phyloP scores from a whole-genome alignment of 2,329 filamentous ascomycete species.

The Penicillium brevicompactum region DNA sequence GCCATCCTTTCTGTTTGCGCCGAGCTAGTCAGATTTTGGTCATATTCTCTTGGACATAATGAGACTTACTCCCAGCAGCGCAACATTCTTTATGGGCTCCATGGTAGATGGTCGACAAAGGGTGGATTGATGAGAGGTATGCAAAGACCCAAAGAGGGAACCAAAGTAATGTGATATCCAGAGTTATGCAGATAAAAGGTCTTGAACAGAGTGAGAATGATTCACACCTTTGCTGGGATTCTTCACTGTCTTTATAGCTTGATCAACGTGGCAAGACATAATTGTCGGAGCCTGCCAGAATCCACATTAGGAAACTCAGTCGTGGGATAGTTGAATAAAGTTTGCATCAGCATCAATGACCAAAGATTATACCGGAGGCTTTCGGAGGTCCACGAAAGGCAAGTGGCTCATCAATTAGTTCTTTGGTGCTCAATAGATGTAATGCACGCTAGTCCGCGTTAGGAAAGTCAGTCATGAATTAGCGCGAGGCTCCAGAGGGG shows the following conservation, averaged over 20 bases:
- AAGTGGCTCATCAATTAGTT: no score
- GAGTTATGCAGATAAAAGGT: background rate
- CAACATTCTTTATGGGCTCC: conserved; percentile 1
- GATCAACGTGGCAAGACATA: background rate
- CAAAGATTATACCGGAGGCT: background rate
- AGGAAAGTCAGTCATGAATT: conserved; percentile 1
- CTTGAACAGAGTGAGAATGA: background rate
- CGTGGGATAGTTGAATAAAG: background rate
- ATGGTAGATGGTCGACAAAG: background rate
- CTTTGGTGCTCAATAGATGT: background rate
- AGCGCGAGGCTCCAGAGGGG: background rate
- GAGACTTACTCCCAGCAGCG: conserved; percentile 1
- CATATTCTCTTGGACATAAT: background rate
- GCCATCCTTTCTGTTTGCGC: background rate
- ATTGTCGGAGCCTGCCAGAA: background rate
- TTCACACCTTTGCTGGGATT: background rate
- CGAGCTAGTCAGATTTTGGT: background rate
- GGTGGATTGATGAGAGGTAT: background rate
- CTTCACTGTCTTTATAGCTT: background rate
- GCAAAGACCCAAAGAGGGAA: no score
- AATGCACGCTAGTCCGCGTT: background rate
- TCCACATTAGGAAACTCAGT: background rate
- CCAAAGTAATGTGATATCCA: background rate
- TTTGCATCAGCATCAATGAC: background rate
- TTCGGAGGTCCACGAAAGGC: no score